Evolutionary conservation across 192 early-diverging fungal species (phyloP), one percentile per base, ranked within the genome.

Genomic region (Coemansia javaensis): DNA sequence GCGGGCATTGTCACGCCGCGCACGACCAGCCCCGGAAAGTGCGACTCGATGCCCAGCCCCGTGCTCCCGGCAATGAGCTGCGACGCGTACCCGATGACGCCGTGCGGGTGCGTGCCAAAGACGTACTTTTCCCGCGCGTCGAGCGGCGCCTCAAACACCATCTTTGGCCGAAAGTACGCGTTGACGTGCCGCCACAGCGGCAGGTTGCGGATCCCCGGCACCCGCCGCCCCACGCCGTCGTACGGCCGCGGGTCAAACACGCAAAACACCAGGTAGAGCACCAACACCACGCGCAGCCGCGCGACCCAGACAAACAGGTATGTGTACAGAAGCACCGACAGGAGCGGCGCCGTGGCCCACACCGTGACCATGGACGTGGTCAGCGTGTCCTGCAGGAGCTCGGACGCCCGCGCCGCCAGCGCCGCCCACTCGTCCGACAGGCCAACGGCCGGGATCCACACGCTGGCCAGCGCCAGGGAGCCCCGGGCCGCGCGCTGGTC

Each of bases 21-120:
- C 37, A 88, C 68, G 4, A 80, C 66, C 41, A 98, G 82, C 6
- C 93, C 92, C 1, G 89, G 89, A 54, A 91, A 91, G 15, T 77
- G 40, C 21, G 79, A 51, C 20, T 82, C 80, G 35, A 98, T 86
- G 12, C 81, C 73, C 27, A 83, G 66, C 4, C 88, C 91, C 38
- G 94, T 90, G 0, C 87, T 89, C 0, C 65, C 92, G 63, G 91
- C 91, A 36, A 88, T 85, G 13, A 80, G 79, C 68, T 85, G 85
- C 1, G 91, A 87, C 13, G 87, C 89, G 20, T 93, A 78, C 14
- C 84, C 77, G 41, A 93, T 88, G 44, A 96, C 87, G 7, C 90
- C 91, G 52, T 94, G 91, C 15, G 93, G 93, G 59, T 98, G 93
- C 56, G 90, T 55, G 32, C 83, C 92, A 78, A 98, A 90, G 1